Conservation (phyloP, 495 filamentous ascomycete species). For the Neurospora sp. region DNA sequence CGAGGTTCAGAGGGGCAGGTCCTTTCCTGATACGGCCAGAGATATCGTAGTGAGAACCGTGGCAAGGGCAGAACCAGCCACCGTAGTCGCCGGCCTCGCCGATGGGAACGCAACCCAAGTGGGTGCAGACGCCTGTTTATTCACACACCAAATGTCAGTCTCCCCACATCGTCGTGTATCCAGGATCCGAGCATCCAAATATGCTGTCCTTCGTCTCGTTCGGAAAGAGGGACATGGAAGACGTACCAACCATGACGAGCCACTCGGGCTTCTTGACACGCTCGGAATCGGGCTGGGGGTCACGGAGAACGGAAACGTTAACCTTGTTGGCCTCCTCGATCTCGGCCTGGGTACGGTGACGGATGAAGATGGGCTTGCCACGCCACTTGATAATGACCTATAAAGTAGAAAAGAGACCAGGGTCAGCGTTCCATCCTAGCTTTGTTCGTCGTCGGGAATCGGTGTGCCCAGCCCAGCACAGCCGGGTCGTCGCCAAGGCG, state of each 20-base stretch:
- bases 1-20: constrained; percentile 92
- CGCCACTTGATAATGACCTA: constrained; percentile 99
- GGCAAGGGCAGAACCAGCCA: constrained; percentile 99
- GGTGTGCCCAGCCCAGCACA: neutral
- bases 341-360: constrained; percentile 84
- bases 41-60: constrained; percentile 99
- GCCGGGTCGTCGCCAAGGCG: neutral
- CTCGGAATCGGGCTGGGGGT: constrained; percentile 82
- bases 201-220: neutral
- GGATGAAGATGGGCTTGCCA: constrained; percentile 99
- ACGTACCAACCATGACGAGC: constrained; percentile 94
- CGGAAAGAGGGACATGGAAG: neutral
- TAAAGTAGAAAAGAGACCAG: constrained; percentile 1
- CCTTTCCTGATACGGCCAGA: constrained; percentile 93
- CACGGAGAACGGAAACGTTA: constrained; percentile 69
- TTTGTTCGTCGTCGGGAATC: neutral
- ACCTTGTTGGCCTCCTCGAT: constrained; percentile 75
- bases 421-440: neutral
- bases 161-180: neutral
- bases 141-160: constrained; percentile 7
- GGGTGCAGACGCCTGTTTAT: constrained; percentile 81
- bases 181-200: neutral
- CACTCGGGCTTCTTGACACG: constrained; percentile 97
- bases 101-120: constrained; percentile 97
- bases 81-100: constrained; percentile 97